Conservation (phyloP, 805 yeast species). For the Saccharomycopsis synnaedendra region DNA sequence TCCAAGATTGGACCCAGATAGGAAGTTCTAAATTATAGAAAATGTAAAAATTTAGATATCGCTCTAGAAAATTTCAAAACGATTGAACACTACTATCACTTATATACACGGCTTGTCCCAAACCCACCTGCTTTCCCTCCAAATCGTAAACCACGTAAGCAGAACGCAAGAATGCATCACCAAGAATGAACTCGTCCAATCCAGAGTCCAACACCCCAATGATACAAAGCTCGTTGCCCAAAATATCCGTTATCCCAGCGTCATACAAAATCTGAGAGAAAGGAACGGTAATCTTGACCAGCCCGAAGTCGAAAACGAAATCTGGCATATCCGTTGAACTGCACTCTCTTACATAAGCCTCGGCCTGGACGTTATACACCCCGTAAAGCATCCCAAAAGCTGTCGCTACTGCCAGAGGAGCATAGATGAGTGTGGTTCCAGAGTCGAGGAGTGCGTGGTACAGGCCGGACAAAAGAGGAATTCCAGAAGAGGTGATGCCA, state of each 20-base stretch:
- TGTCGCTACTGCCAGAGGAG: constrained; percentile 34
- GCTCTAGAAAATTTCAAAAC: constrained; percentile 5
- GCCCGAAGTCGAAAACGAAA: constrained; percentile 24
- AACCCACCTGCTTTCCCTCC: constrained; percentile 29
- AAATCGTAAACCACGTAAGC: constrained; percentile 46
- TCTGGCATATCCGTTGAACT: neutral
- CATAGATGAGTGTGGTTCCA: constrained; percentile 39
- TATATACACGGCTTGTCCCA: constrained; percentile 33
- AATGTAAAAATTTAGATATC: neutral
- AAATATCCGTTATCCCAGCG: constrained; percentile 1
- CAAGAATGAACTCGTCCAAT: constrained; percentile 31
- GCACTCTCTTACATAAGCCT: constrained; percentile 1
- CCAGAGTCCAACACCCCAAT: constrained; percentile 30
- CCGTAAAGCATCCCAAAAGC: constrained; percentile 4
- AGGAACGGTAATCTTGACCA: constrained; percentile 37
- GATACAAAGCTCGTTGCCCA: constrained; percentile 25
- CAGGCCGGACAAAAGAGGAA: constrained; percentile 6
- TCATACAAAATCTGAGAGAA: constrained; percentile 24
- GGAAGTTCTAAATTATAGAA: neutral
- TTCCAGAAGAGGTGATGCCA: constrained; percentile 17
- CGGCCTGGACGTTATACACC: neutral
- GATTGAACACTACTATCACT: constrained; percentile 19
- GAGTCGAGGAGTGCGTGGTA: constrained; percentile 39
- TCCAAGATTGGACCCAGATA: too few relatives aligned
- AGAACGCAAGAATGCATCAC: constrained; percentile 41